phyloP scores from a whole-genome alignment of 1,284 basidiomycete genomes.

The Austroboletus niveus region DNA sequence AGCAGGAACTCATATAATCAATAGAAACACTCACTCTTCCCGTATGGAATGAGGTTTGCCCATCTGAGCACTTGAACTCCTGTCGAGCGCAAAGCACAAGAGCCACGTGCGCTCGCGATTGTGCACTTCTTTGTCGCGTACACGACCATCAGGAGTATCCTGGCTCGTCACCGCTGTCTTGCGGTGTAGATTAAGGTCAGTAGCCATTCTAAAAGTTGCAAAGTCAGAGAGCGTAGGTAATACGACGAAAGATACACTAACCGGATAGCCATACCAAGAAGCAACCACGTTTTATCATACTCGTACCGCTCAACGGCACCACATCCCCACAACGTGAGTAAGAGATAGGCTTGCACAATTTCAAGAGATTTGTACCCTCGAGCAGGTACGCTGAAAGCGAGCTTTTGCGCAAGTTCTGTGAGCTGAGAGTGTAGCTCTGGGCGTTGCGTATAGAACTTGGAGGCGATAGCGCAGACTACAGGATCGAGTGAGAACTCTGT shows the following conservation, averaged over 20 bases:
- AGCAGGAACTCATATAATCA: not conserved
- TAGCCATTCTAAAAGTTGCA: constrained; percentile 72
- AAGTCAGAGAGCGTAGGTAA: constrained; percentile 7
- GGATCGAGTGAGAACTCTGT: constrained; percentile 5
- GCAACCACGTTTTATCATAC: constrained; percentile 94
- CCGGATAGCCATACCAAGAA: constrained; percentile 85
- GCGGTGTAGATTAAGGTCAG: constrained; percentile 92
- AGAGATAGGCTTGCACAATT: constrained; percentile 87
- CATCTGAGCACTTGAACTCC: constrained; percentile 91
- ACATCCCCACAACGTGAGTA: constrained; percentile 81
- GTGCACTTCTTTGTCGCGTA: constrained; percentile 80
- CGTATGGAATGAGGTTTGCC: constrained; percentile 85
- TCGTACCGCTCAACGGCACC: constrained; percentile 95
- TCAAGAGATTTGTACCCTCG: constrained; percentile 94
- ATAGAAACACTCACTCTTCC: constrained; percentile 67
- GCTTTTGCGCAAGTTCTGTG: constrained; percentile 82
- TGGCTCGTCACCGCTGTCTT: constrained; percentile 70
- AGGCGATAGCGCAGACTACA: constrained; percentile 88
- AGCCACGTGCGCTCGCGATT: constrained; percentile 96
- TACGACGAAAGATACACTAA: constrained; percentile 26
- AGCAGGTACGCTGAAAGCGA: constrained; percentile 88
- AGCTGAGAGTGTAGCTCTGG: constrained; percentile 83
- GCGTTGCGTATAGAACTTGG: constrained; percentile 83
- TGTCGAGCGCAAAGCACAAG: constrained; percentile 86
- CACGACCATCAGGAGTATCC: constrained; percentile 73